phyloP scores from a whole-genome alignment of 352 stramenopile genomes.

The Pythium volutum region DNA sequence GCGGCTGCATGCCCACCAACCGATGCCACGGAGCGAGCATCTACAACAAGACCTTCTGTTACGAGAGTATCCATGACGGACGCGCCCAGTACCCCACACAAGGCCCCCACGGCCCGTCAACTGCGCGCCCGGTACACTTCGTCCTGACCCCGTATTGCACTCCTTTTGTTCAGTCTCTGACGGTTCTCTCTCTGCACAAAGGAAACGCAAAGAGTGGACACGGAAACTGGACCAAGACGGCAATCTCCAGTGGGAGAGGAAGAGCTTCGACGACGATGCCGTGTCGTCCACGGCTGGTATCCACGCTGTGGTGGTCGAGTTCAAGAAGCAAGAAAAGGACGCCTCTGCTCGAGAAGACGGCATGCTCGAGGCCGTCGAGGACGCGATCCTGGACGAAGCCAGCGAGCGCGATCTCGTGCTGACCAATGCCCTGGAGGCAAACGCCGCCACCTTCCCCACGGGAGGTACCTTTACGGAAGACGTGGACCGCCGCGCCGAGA shows the following conservation, averaged over 20 bases:
- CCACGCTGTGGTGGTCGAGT: slow-evolving; percentile 24
- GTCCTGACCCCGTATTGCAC: neutral
- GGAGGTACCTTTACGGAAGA: slow-evolving; percentile 27
- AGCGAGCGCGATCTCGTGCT: slow-evolving; percentile 13
- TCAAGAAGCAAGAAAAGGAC: slow-evolving; percentile 29
- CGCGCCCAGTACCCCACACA: neutral
- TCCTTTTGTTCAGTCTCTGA: neutral
- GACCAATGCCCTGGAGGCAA: neutral
- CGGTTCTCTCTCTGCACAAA: slow-evolving; percentile 15
- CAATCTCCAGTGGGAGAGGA: slow-evolving; percentile 53
- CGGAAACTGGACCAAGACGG: slow-evolving; percentile 62
- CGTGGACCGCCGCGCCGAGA: slow-evolving; percentile 40
- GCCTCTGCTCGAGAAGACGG: slow-evolving; percentile 16
- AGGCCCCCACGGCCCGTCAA: slow-evolving; percentile 7
- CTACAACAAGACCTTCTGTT: neutral
- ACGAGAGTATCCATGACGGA: neutral
- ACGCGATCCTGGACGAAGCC: slow-evolving; percentile 1
- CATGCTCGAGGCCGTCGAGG: slow-evolving; percentile 13
- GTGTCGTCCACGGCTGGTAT: slow-evolving; percentile 22
- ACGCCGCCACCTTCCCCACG: slow-evolving; percentile 13
- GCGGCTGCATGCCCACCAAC: neutral
- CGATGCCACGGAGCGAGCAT: neutral
- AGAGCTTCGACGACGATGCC: slow-evolving; percentile 12
- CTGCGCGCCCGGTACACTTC: slow-evolving; percentile 18
- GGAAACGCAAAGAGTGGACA: slow-evolving; percentile 65